Conservation (phyloP, 1,284 basidiomycete species). For the Sporisorium reilianum region DNA sequence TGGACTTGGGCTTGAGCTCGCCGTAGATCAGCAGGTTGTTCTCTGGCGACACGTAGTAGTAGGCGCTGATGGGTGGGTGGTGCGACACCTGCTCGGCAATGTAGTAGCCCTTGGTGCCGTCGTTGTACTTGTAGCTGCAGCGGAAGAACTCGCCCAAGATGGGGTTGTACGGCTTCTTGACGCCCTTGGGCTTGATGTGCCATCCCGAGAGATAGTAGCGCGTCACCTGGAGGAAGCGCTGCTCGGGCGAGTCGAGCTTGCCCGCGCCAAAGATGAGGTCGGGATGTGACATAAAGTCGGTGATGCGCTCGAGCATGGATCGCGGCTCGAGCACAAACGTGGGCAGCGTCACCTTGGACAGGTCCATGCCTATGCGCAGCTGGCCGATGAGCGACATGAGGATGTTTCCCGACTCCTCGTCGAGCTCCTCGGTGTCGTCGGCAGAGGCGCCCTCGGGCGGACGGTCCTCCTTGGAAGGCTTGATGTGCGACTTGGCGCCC, state of each 20-base stretch:
- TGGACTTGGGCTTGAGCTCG: slow-evolving; percentile 93
- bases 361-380: slow-evolving; percentile 92
- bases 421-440: slow-evolving; percentile 69
- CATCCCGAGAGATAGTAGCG: slow-evolving; percentile 98
- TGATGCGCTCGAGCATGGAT: slow-evolving; percentile 69
- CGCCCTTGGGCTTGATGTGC: slow-evolving; percentile 99
- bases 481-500: slow-evolving; percentile 53
- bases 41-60: slow-evolving; percentile 94
- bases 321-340: slow-evolving; percentile 68
- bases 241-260: slow-evolving; percentile 81
- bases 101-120: slow-evolving; percentile 93
- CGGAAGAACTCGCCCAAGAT: slow-evolving; percentile 97
- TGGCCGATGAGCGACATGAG: slow-evolving; percentile 78
- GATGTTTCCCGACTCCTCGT: slow-evolving; percentile 71
- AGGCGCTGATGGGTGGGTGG: slow-evolving; percentile 94
- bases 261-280: slow-evolving; percentile 95
- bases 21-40: slow-evolving; percentile 85
- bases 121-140: slow-evolving; percentile 91
- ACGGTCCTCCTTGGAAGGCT: slow-evolving; percentile 60
- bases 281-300: slow-evolving; percentile 98
- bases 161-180: slow-evolving; percentile 99
- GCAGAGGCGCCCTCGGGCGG: slow-evolving; percentile 66
- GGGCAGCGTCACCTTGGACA: slow-evolving; percentile 82
- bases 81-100: slow-evolving; percentile 94
- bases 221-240: slow-evolving; percentile 89